phyloP scores from a whole-genome alignment of 2,329 filamentous ascomycete genomes.

The Ambrosiella beaveri region DNA sequence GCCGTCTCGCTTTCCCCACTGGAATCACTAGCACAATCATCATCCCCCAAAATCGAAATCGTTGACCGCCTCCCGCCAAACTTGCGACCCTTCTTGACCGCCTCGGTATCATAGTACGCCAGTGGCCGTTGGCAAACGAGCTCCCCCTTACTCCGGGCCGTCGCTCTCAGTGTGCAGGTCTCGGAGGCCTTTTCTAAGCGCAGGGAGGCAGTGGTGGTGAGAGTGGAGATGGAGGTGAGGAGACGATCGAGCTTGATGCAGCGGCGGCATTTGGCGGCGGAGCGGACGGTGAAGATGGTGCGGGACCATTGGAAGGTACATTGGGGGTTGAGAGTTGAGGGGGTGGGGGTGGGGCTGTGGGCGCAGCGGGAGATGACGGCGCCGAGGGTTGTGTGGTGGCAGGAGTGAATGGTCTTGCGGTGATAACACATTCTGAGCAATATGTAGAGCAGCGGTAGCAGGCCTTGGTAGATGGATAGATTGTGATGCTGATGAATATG shows the following conservation, averaged over 20 bases:
- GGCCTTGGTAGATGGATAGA: background rate
- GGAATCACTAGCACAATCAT: constrained; percentile 6
- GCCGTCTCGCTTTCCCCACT: background rate
- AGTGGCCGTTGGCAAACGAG: constrained; percentile 7
- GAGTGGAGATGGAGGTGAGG: constrained; percentile 5
- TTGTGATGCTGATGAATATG: background rate
- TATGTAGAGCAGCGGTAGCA: no score
- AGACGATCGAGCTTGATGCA: constrained; percentile 8
- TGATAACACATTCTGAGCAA: constrained; percentile 15
- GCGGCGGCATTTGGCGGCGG: constrained; percentile 4
- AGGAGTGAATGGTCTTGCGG: constrained; percentile 14
- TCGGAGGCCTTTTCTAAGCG: constrained; percentile 5
- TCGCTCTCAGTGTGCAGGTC: background rate
- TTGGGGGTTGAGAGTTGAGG: background rate
- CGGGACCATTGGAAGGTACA: constrained; percentile 13
- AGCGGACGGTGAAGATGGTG: constrained; percentile 12
- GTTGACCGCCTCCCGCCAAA: background rate
- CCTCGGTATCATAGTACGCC: constrained; percentile 9
- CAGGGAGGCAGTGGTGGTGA: constrained; percentile 7
- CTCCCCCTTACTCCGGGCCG: background rate
- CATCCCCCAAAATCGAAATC: background rate
- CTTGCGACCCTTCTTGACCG: background rate
- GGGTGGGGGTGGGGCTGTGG: background rate
- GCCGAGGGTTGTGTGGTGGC: constrained; percentile 13
- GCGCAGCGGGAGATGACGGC: constrained; percentile 10